Evolutionary conservation across 768 basidiomycete genomes (phyloP), one percentile per base, ranked within the genome.

Genomic region (Suillus decipiens): DNA sequence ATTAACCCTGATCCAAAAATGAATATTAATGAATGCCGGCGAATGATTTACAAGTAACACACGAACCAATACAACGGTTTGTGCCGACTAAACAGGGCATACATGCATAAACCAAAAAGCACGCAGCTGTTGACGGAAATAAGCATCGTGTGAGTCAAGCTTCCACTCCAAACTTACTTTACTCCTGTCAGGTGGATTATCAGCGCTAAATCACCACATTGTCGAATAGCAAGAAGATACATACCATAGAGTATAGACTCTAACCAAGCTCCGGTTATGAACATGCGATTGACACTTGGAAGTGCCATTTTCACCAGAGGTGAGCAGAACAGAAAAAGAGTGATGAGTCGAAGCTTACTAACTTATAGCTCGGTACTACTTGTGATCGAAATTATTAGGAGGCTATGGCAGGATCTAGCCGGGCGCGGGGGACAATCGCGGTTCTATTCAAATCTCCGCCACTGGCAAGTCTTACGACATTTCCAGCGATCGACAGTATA

Each of bases 241-340:
- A 39, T 56, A 39, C 55, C 55, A 24, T 56, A 56, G 1, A 56
- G 3, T 39, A 56, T 17, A 56, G 36, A 37, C 22, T 56, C 55
- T 17, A 56, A 56, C 55, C 36, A 56, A 10, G 36, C 36, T 39
- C 22, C 14, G 2, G 9, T 37, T 56, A 56, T 2, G 22, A 39
- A 56, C 55, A 56, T 56, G 22, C 55, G 55, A 9, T 36, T 22
- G n/a, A 37, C 12, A 0, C 14, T 12, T 24, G 47, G 47, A 48
- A 48, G 7, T 28, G 50, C 28, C 50, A 51, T 51, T 17, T 24
- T 48, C 3, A 8, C 28, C 9, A 8, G 8, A 50, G 48, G 28
- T 50, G 48, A 31, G 17, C 8, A 24, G 24, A 28, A 15, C 15
- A 47, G 45, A n/a, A n/a, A n/a, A n/a, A n/a, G n/a, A 47, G 5